These are phyloP conservation scores for Sarocladium oryzae DNA, from an alignment of 2,329 filamentous ascomycete species.

Conservation along the genomic window DNA sequence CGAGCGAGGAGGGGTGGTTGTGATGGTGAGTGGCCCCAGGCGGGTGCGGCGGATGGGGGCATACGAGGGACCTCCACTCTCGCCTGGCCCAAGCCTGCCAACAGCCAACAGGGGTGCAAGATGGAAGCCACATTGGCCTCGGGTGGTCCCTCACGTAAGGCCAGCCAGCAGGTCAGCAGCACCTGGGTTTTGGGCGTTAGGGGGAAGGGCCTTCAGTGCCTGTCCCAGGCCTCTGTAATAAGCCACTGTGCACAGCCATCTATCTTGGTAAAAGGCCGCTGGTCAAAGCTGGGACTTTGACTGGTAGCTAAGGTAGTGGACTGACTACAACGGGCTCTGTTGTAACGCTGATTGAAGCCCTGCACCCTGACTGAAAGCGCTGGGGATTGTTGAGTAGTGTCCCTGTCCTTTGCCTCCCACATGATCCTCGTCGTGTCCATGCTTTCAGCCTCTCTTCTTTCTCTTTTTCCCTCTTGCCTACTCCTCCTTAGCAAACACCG, in stretches of 20 bases:
- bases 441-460: neutral
- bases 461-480: neutral
- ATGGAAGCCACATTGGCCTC: neutral
- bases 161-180: neutral
- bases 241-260: no score
- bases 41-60: conserved; percentile 2
- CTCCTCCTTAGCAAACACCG: neutral
- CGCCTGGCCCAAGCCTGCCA: neutral
- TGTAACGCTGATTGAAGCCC: no score
- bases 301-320: no score
- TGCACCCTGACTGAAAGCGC: no score
- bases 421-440: neutral
- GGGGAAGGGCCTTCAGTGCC: no score
- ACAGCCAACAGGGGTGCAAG: neutral
- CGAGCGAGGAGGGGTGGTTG: neutral
- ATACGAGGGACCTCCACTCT: conserved; percentile 3
- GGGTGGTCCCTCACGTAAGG: neutral
- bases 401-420: conserved; percentile 6
- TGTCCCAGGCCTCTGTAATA: no score
- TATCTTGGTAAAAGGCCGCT: no score
- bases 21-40: neutral
- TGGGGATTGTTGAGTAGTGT: neutral
- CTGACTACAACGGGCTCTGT: no score
- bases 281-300: no score
- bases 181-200: neutral